Evolutionary conservation across 331 rosid genomes (phyloP), one percentile per base, ranked within the genome.

Genomic region (Cydonia oblonga): DNA sequence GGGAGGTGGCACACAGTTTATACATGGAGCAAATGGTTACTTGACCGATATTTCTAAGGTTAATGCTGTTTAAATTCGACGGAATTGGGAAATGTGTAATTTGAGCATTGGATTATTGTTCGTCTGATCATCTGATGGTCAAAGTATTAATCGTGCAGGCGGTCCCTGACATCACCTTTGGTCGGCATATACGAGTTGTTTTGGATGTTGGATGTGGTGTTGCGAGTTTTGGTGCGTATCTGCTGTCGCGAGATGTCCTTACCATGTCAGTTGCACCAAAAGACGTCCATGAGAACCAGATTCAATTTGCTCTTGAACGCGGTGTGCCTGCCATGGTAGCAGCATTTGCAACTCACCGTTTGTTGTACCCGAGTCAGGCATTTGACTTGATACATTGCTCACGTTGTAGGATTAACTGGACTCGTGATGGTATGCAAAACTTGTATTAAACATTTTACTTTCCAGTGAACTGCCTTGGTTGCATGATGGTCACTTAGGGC

Each of bases 301-400:
- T 95, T 79, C 98, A 93, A 64, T 93, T 93, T 80, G 96, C 97
- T 64, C 98, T 93, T 29, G 98, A 93, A 81, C 98, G 98, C 9
- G 96, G 97, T 28, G 96, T 93, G 32, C 97, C 98, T 16, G 98
- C 98, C 59, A 91, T 89, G 96, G 88, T 85, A 75, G 89, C 96
- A 70, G 96, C 96, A 74, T 89, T 93, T 81, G 84, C 98, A 42
- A 88, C 98, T 59, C 93, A 64, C 23, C 96, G 96, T 16, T 91
- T 93, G 44, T 67, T 84, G 69, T 93, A 88, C 81, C 97, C 97
- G 22, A 91, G 96, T 79, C 98, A 89, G 84, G 98, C 96, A 69
- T 93, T 91, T 84, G 98, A 93, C 83, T 65, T 89, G 88, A 87
- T 95, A 72, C 98, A 95, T 83, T 95, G 98, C 80, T 95, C 96